phyloP scores from a whole-genome alignment of 2,329 filamentous ascomycete species.

The Anisogramma anomala region DNA sequence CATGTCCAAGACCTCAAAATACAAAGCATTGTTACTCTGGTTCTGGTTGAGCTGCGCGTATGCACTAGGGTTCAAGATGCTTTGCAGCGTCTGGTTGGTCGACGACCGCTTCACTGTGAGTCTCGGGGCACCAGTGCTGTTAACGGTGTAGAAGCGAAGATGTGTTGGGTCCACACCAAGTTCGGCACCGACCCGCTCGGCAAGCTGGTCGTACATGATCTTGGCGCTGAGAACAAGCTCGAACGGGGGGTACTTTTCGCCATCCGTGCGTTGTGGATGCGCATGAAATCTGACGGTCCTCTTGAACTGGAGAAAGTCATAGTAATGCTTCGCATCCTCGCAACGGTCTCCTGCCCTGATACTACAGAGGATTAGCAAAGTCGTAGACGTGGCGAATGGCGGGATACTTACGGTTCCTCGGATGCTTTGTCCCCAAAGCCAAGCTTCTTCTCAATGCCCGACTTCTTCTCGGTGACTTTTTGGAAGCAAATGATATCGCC shows the following conservation, averaged over 20 bases:
- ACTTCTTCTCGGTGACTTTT: constrained; percentile 41
- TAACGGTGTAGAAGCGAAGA: constrained; percentile 82
- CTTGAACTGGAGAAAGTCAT: constrained; percentile 84
- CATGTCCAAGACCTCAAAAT: constrained; percentile 89
- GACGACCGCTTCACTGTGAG: constrained; percentile 57
- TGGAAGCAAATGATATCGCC: constrained; percentile 97
- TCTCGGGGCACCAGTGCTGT: constrained; percentile 66
- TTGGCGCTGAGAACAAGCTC: constrained; percentile 72
- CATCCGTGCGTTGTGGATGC: constrained; percentile 45
- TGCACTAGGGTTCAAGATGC: constrained; percentile 67
- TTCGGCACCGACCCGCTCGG: constrained; percentile 69
- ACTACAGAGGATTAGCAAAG: constrained; percentile 17
- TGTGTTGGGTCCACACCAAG: constrained; percentile 73
- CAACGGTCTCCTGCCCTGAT: constrained; percentile 38
- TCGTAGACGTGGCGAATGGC: background rate
- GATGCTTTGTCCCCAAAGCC: constrained; percentile 26
- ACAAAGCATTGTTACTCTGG: constrained; percentile 67
- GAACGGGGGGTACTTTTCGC: constrained; percentile 53
- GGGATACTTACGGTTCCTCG: constrained; percentile 23
- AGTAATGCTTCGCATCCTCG: constrained; percentile 72
- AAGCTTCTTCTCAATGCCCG: constrained; percentile 28
- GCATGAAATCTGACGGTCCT: constrained; percentile 69
- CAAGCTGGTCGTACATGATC: constrained; percentile 78
- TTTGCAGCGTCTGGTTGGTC: constrained; percentile 57
- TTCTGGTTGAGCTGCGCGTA: constrained; percentile 58